Base-by-base conservation (phyloP, 495 filamentous ascomycete species). In the Penicillium maclennaniae region DNA sequence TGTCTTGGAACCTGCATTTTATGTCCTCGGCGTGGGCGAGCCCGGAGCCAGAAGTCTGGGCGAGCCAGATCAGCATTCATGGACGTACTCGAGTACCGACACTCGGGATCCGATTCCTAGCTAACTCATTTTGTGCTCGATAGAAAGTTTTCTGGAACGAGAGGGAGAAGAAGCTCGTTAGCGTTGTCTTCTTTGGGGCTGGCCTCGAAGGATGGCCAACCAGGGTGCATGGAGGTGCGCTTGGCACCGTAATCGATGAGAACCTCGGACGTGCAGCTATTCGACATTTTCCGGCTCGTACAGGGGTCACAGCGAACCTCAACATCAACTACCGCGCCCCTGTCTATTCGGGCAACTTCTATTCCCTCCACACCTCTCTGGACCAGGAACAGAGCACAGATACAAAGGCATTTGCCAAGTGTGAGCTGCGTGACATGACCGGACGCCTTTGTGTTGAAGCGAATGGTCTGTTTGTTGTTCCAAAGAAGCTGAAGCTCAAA, bases 191-290 rank as follows among this genome's bases (percentile, higher is more conserved):
- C 63, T 79, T 92, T 38, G 89, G 89, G 27, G 42, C 63, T 1
- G 81, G 73, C 14, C 61, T 84, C 19, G 72, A 82, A 28, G 88
- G 89, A 2, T 92, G 87, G 86, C 88, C 87, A n/a, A 80, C 79
- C 2, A 72, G 90, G 19, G 82, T 86, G 46, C 89, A 95, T 69
- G 89, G 89, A 16, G 89, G 89, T 16, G 75, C 78, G 3, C 74
- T 89, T 36, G 88, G 83, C 4, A 91, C 86, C 0, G 61, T 91
- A 7, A 66, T 92, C 28, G 86, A 89, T 64, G 89, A 95, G 58
- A 66, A 69, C 38, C 56, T 77, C 19, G 72, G 70, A 39, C 71
- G 72, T 14, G 63, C 68, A 20, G 74, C 72, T 6, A 63, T 77
- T 45, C 66, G 67, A 46, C 56, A 67, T 45, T 60, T 77, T 42